A percentile compares a stretch with the other conserved stretches of the same genome.
These are phyloP conservation scores for Zoysia matrella DNA, from an alignment of 202 grass and related monocot species.

Conservation along the genomic window DNA sequence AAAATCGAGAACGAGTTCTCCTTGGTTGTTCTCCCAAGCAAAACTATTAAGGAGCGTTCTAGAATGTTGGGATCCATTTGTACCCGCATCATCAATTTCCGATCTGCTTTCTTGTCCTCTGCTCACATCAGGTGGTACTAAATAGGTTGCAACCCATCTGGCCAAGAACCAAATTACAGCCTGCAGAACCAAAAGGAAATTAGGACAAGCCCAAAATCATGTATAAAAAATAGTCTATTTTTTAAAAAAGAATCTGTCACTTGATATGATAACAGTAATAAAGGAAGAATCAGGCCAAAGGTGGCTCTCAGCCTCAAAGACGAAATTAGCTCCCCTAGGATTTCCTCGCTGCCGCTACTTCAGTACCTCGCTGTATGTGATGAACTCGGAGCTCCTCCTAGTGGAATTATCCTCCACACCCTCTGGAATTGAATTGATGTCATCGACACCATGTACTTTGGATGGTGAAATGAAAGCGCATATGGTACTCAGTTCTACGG, in stretches of 20 bases:
- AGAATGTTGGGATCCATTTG: slow-evolving; percentile 63
- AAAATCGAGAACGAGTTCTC: slow-evolving; percentile 86
- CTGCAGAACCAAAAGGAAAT: slow-evolving; percentile 62
- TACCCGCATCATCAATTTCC: slow-evolving; percentile 52
- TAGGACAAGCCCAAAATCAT: slow-evolving; percentile 35
- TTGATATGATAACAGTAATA: neutral
- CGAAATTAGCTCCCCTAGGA: neutral
- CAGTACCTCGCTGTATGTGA: neutral
- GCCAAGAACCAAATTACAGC: slow-evolving; percentile 90
- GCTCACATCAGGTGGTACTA: slow-evolving; percentile 79
- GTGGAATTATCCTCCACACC: neutral
- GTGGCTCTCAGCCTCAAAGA: neutral
- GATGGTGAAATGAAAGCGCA: neutral
- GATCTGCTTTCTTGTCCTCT: slow-evolving; percentile 63
- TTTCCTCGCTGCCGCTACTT: neutral
- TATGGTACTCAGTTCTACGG: neutral
- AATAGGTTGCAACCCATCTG: slow-evolving; percentile 95
- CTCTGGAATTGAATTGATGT: neutral
- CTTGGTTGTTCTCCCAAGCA: slow-evolving; percentile 93
- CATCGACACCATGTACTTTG: neutral
- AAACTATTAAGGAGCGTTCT: slow-evolving; percentile 86
- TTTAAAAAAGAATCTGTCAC: neutral
- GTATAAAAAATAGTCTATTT: slow-evolving; percentile 29
- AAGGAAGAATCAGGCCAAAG: neutral
- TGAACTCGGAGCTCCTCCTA: neutral